Evolutionary conservation across 225 moss, liverwort and hornwort species (phyloP).

Genomic region (Polytrichum formosum): DNA sequence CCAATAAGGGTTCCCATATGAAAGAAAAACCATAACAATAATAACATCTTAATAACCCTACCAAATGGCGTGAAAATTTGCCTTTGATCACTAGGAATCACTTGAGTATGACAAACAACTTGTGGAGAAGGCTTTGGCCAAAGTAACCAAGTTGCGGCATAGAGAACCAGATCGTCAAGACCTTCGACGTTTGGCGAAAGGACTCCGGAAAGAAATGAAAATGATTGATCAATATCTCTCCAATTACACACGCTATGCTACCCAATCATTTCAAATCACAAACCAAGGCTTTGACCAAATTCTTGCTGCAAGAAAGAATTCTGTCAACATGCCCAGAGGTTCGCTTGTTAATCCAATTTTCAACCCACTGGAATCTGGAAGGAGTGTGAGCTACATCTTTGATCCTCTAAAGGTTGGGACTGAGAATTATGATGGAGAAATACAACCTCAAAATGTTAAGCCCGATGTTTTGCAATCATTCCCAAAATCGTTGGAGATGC

Average conservation of each 20-base stretch:
- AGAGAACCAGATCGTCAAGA: constrained; percentile 33
- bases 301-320: neutral
- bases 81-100: constrained; percentile 23
- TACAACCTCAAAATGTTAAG: neutral
- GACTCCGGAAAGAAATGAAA: constrained; percentile 31
- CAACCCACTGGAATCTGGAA: constrained; percentile 27
- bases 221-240: constrained; percentile 33
- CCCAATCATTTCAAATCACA: constrained; percentile 28
- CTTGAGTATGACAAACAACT: constrained; percentile 31
- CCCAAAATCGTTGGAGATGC: constrained; percentile 21
- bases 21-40: too few species aligned
- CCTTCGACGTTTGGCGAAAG: constrained; percentile 24
- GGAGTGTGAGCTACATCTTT: constrained; percentile 23
- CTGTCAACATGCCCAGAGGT: constrained; percentile 3
- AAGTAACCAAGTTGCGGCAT: constrained; percentile 27
- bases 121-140: constrained; percentile 25
- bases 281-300: constrained; percentile 4
- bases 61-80: too few species aligned
- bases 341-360: constrained; percentile 40
- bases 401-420: constrained; percentile 13
- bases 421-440: neutral
- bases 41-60: too few species aligned
- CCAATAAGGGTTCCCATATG: too few species aligned
- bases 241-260: constrained; percentile 26
- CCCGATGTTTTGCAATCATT: neutral